Evolutionary conservation across 352 stramenopile species (phyloP), one percentile per base, ranked within the genome.

Genomic region (Phytophthora brassicae): DNA sequence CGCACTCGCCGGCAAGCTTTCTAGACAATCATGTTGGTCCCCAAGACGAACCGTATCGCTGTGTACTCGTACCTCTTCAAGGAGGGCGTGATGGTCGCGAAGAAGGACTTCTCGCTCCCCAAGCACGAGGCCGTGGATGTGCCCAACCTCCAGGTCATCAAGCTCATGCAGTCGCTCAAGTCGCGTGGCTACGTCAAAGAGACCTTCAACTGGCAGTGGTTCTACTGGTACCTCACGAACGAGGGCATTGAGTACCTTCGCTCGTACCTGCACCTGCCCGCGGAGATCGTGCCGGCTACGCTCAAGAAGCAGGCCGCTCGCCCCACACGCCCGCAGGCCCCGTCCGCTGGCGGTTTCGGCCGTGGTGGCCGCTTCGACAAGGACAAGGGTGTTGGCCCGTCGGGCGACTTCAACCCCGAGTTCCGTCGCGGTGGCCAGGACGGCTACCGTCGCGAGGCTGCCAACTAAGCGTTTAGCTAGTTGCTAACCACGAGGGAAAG

Each of bases 201-300:
- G 81, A 99, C 97, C 56, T 99, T 99, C 91, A 98, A 96, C 77
- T 99, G 98, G 98, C 97, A 99, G 83, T 98, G 98, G 86, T 98
- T 98, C 80, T 99, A 99, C 94, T 99, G 95, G 86, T 99, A 99
- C 89, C 87, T 99, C 48, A 99, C 97, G 44, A 95, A 97, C 70
- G 96, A 99, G 73, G 98, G 98, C 67, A 98, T 99, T 72, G 96
- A 99, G 70, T 99, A 99, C 90, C 89, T 99, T 6, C 88, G 97
- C 60, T 88, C 95, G 60, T 99, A 99, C 86, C 77, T 99, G 59
- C 96, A 98, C 74, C 81, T 99, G 48, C 97, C 98, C 54, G 86
- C 94, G 39, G 97, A 99, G 84, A 99, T 99, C 85, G 97, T 99
- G 45, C 97, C 97, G 60, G 92, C 91, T 43, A 99, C 97, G 59